These are phyloP conservation scores for Aphanomyces stellatus DNA, from an alignment of 352 stramenopile species.

Conservation along the genomic window DNA sequence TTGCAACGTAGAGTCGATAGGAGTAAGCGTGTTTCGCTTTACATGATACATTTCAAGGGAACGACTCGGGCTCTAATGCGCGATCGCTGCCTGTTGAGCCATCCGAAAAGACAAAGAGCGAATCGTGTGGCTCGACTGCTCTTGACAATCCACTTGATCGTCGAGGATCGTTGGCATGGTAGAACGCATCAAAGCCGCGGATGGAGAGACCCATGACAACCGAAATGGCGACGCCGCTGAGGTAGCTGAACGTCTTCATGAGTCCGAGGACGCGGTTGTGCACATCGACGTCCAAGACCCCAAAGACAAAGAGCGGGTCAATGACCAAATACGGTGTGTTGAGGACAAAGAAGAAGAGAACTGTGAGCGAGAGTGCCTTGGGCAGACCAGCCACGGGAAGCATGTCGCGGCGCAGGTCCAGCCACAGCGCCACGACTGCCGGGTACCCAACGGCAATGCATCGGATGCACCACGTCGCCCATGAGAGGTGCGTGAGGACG, in stretches of 20 bases:
- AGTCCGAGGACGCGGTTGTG: not conserved
- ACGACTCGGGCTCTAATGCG: too few relatives aligned
- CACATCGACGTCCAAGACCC: not conserved
- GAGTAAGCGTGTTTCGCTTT: too few relatives aligned
- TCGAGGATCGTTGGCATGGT: not conserved
- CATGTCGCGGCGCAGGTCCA: not conserved
- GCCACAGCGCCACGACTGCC: not conserved
- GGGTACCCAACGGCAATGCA: not conserved
- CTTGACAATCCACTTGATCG: too few relatives aligned
- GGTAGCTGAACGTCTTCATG: slow-evolving; percentile 10
- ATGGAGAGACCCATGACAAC: slow-evolving; percentile 6
- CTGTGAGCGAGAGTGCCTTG: not conserved
- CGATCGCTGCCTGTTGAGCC: too few relatives aligned
- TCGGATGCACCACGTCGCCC: not conserved
- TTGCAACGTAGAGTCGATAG: too few relatives aligned
- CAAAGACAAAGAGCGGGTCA: not conserved
- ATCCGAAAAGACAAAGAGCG: not conserved
- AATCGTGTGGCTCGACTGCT: not conserved
- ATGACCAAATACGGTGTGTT: slow-evolving; percentile 17
- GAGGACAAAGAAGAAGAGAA: slow-evolving; percentile 7
- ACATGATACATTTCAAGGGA: too few relatives aligned
- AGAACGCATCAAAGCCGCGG: slow-evolving; percentile 13
- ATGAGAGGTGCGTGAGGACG: not conserved
- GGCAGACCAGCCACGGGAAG: not conserved
- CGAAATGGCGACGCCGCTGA: slow-evolving; percentile 7